Conservation (phyloP, 495 filamentous ascomycete species). For the Penicillium paradoxum region DNA sequence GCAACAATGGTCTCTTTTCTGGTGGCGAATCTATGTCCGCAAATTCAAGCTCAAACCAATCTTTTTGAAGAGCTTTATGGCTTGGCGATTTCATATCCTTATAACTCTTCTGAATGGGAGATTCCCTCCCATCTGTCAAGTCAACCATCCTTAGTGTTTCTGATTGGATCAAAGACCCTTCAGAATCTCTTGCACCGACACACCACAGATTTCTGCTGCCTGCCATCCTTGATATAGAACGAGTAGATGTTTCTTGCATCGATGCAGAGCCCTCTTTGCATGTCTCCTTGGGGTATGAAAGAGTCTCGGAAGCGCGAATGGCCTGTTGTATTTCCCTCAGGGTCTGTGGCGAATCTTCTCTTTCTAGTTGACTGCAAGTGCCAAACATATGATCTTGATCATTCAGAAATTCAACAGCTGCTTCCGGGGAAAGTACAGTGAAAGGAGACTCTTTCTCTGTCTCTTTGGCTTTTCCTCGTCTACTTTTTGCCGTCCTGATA, state of each 20-base stretch:
- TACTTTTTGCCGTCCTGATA: slow-evolving; percentile 19
- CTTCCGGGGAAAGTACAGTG: slow-evolving; percentile 66
- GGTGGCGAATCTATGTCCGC: slow-evolving; percentile 19
- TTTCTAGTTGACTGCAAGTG: slow-evolving; percentile 83
- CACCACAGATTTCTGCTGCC: slow-evolving; percentile 56
- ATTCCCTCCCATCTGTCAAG: slow-evolving; percentile 25
- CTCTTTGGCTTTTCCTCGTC: slow-evolving; percentile 23
- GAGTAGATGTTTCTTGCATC: neutral
- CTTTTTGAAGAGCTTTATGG: slow-evolving; percentile 4
- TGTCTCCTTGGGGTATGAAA: neutral
- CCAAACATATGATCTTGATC: slow-evolving; percentile 85
- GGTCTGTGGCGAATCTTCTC: slow-evolving; percentile 65
- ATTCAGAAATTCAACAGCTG: slow-evolving; percentile 61
- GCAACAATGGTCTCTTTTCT: neutral
- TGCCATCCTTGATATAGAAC: slow-evolving; percentile 23
- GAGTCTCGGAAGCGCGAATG: slow-evolving; percentile 55
- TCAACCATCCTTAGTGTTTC: slow-evolving; percentile 55
- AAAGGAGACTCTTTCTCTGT: slow-evolving; percentile 31
- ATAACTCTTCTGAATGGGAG: neutral
- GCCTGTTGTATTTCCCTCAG: slow-evolving; percentile 66
- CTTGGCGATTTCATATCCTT: neutral
- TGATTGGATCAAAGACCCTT: slow-evolving; percentile 55
- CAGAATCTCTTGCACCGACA: slow-evolving; percentile 58
- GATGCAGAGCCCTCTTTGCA: neutral
- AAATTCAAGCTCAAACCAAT: slow-evolving; percentile 35